phyloP scores from a whole-genome alignment of 169 alveolate species.

The Amoebophrya sp. region DNA sequence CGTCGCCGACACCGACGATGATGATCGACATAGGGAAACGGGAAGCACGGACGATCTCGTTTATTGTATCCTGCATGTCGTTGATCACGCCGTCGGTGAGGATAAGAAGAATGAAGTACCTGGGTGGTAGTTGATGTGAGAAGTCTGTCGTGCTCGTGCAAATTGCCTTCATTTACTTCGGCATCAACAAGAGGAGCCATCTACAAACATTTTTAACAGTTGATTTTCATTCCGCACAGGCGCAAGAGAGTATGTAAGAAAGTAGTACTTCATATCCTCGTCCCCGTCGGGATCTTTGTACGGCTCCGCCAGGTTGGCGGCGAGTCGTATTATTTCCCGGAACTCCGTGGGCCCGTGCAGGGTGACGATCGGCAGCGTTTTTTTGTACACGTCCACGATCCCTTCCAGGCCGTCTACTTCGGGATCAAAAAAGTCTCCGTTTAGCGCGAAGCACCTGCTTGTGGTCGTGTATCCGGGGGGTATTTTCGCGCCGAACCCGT shows the following conservation, averaged over 20 bases:
- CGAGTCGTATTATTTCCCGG: conserved; percentile 2
- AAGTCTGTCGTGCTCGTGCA: too few species aligned
- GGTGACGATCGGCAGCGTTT: background rate
- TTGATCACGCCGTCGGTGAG: conserved; percentile 44
- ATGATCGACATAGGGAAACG: conserved; percentile 44
- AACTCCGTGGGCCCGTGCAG: conserved; percentile 18
- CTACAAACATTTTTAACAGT: too few species aligned
- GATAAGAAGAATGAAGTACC: conserved; percentile 40
- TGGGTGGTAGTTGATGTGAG: too few species aligned
- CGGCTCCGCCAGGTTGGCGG: conserved; percentile 5
- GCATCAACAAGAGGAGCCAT: too few species aligned
- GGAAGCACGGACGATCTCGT: conserved; percentile 41
- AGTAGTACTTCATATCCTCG: background rate
- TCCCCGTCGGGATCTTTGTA: background rate
- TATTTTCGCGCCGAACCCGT: conserved; percentile 50
- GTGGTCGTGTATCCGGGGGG: conserved; percentile 15
- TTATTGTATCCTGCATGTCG: conserved; percentile 42
- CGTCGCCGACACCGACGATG: conserved; percentile 51
- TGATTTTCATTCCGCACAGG: too few species aligned
- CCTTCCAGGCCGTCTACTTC: conserved; percentile 15
- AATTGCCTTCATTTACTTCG: too few species aligned
- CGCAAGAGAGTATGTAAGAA: too few species aligned
- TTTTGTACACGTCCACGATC: background rate
- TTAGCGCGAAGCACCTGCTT: conserved; percentile 4
- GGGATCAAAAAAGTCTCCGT: background rate